Conservation (phyloP, 2,329 filamentous ascomycete genomes). For the Fusarium subtropicale region DNA sequence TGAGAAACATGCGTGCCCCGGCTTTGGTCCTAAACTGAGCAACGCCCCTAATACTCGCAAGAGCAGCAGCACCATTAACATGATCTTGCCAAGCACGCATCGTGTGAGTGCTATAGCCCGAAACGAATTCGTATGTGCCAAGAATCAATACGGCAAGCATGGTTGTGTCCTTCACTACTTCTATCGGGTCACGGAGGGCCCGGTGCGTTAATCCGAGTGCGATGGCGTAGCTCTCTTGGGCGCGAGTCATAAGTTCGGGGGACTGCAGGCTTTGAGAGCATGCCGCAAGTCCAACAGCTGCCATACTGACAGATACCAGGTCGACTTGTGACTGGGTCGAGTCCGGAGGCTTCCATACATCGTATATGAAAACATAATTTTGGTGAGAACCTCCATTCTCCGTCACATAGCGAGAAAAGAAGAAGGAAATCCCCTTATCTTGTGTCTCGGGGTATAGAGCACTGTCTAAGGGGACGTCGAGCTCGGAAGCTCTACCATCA, state of each 20-base stretch:
- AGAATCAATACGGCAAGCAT: conserved; percentile 66
- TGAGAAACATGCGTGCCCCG: conserved; percentile 65
- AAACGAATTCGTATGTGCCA: conserved; percentile 66
- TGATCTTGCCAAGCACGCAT: conserved; percentile 65
- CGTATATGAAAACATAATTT: conserved; percentile 65
- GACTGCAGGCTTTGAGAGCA: conserved; percentile 60
- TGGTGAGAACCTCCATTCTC: conserved; percentile 60
- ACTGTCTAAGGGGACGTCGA: conserved; percentile 29
- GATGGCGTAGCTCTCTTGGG: conserved; percentile 63
- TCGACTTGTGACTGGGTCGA: conserved; percentile 53
- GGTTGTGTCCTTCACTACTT: conserved; percentile 61
- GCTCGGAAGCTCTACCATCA: conserved; percentile 27
- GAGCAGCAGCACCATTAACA: conserved; percentile 63
- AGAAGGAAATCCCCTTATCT: conserved; percentile 61
- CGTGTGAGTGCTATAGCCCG: conserved; percentile 59
- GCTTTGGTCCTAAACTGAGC: conserved; percentile 59
- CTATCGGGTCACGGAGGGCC: conserved; percentile 59
- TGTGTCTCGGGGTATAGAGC: conserved; percentile 48
- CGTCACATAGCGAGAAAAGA: conserved; percentile 64
- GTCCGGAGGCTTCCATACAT: conserved; percentile 62
- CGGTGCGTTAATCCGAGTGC: conserved; percentile 64
- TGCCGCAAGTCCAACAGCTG: conserved; percentile 65
- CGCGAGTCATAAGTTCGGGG: conserved; percentile 58
- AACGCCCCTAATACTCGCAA: conserved; percentile 62
- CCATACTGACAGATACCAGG: conserved; percentile 63